phyloP scores from a whole-genome alignment of 108 stramenopile species.

The Aurantiochytrium sp. region DNA sequence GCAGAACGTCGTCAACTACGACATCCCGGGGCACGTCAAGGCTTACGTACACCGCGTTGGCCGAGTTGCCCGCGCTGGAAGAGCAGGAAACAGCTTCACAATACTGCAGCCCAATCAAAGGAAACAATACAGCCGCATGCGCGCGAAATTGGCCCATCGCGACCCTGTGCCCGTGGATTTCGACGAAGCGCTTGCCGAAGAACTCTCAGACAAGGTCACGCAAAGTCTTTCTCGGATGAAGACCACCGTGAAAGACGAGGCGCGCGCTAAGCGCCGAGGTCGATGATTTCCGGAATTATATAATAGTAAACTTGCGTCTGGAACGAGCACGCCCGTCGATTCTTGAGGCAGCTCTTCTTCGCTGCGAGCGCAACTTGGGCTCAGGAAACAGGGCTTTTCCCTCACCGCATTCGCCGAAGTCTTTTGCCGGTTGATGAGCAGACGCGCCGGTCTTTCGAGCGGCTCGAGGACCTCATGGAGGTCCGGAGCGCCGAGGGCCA shows the following conservation, averaged over 20 bases:
- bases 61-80: not conserved
- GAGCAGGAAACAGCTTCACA: not conserved
- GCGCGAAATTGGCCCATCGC: not conserved
- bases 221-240: not conserved
- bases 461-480: too few species aligned
- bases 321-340: too few species aligned
- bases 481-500: too few species aligned
- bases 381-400: too few species aligned
- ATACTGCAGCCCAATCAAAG: not conserved
- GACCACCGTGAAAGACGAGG: not conserved
- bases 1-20: not conserved
- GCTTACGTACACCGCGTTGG: slow-evolving; percentile 24
- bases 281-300: not conserved
- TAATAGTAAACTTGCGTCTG: too few species aligned
- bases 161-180: not conserved
- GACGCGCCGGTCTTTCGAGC: too few species aligned
- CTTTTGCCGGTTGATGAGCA: too few species aligned
- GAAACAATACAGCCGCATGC: not conserved
- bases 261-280: not conserved
- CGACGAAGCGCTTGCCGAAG: not conserved
- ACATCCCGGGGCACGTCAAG: not conserved
- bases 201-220: not conserved
- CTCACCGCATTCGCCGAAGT: too few species aligned
- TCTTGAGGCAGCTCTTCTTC: too few species aligned
- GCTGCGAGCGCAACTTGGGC: too few species aligned